Evolutionary conservation across 768 basidiomycete species (phyloP).

Genomic region (Pisolithus sp.): DNA sequence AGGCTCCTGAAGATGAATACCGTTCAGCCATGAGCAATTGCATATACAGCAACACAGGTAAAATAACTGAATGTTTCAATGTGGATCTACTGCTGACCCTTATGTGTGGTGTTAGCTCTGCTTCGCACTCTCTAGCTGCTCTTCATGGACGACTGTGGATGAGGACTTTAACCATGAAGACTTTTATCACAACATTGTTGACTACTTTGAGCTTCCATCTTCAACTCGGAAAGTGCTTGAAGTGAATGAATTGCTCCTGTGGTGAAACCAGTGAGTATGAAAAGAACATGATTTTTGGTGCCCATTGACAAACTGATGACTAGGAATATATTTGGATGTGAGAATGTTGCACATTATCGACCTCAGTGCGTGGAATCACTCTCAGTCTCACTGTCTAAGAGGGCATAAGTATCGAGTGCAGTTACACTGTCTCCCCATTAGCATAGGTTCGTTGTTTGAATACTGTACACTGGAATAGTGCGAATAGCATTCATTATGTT

Average conservation of each 20-base stretch:
- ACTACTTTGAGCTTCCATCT: constrained; percentile 9
- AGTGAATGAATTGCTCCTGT: constrained; percentile 1
- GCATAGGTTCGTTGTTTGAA: too few relatives aligned
- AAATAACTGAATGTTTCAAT: background rate
- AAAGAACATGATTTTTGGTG: too few relatives aligned
- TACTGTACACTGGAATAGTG: too few relatives aligned
- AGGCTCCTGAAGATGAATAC: constrained; percentile 4
- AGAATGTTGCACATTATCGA: too few relatives aligned
- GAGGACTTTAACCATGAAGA: constrained; percentile 5
- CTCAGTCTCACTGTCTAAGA: too few relatives aligned
- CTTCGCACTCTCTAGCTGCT: constrained; percentile 8
- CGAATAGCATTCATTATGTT: too few relatives aligned
- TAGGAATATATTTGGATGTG: too few relatives aligned
- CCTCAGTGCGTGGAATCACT: too few relatives aligned
- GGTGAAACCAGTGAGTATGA: constrained; percentile 9
- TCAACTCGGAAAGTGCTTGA: background rate
- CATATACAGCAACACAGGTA: constrained; percentile 24
- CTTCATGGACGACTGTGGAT: constrained; percentile 2
- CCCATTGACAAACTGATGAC: too few relatives aligned
- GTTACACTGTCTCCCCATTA: too few relatives aligned
- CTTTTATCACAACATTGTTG: constrained; percentile 11
- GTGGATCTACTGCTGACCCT: background rate
- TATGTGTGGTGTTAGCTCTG: constrained; percentile 3
- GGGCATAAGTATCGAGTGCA: too few relatives aligned
- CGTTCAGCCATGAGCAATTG: constrained; percentile 16